Evolutionary conservation across 2,329 filamentous ascomycete species (phyloP).

Genomic region (Claviceps sp.): DNA sequence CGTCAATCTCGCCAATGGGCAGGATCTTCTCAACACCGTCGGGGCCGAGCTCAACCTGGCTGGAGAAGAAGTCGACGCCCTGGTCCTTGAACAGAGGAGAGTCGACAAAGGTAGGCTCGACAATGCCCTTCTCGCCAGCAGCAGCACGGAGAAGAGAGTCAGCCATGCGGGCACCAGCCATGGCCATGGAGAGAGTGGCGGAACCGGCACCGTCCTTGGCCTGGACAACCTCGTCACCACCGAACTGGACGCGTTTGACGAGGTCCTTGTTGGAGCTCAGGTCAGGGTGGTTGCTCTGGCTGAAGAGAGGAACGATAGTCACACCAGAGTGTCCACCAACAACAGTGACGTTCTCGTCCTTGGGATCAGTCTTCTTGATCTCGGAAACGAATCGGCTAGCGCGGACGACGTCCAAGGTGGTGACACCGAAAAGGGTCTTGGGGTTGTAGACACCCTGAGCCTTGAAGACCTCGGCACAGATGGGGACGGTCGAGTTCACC

Average conservation of each 20-base stretch:
- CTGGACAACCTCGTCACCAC: conserved; percentile 97
- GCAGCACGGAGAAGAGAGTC: conserved; percentile 87
- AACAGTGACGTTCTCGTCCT: conserved; percentile 87
- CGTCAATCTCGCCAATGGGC: conserved; percentile 71
- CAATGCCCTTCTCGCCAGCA: conserved; percentile 84
- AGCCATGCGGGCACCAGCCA: conserved; percentile 74
- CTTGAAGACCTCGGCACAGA: conserved; percentile 96
- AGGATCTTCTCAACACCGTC: conserved; percentile 91
- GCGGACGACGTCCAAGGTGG: conserved; percentile 96
- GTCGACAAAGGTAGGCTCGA: conserved; percentile 96
- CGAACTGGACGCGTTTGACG: conserved; percentile 93
- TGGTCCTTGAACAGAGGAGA: conserved; percentile 97
- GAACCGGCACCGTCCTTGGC: conserved; percentile 97
- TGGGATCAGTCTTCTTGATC: conserved; percentile 81
- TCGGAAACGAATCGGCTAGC: conserved; percentile 95
- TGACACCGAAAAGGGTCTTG: conserved; percentile 98
- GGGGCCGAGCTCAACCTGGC: conserved; percentile 88
- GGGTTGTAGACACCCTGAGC: conserved; percentile 91
- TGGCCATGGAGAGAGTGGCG: conserved; percentile 96
- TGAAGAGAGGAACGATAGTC: conserved; percentile 96
- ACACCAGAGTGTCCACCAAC: conserved; percentile 95
- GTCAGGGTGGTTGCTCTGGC: conserved; percentile 77
- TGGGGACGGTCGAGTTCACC: conserved; percentile 98
- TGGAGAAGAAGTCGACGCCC: conserved; percentile 94
- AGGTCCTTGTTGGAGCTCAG: conserved; percentile 69